Base-by-base conservation (phyloP, 2,329 filamentous ascomycete genomes). In the Pochonia chlamydosporia region DNA sequence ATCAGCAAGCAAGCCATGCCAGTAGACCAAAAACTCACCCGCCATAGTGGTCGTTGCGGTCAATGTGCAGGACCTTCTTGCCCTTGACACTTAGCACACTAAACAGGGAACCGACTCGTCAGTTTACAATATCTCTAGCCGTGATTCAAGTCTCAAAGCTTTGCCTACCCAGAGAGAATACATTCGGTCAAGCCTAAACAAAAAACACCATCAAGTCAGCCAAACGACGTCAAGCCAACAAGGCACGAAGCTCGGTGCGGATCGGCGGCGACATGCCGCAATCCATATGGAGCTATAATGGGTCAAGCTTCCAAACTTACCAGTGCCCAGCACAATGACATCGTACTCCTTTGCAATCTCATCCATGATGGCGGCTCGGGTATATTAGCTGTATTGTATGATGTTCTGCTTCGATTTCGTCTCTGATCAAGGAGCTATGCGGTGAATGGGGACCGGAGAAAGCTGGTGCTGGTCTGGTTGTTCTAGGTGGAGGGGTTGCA, bases 301-400 rank as follows among this genome's bases (percentile, higher is more conserved):
- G 6, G 40, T 42, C 40, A 28, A 18, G 40, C 35, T 42, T 16
- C 40, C 39, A 42, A 59, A 72, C 81, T 65, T 78, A 96, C 90
- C 91, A 69, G 93, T 99, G 79, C 93, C 93, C 68, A 99, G 83
- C 68, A 99, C 93, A 67, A 99, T 84, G 71, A 96, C 89, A 81
- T 99, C 93, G 81, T 99, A 99, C 73, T 96, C 91, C 67, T 89
- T 88, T 59, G 91, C 89, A 67, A 99, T 96, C 73, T 97, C 93
- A 67, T 97, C 93, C 93, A 97, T 97, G 73, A 54, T 79, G 63
- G 35, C 23, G 16, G 40, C 21, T 21, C 6, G 26, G 14, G 46
- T 40, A n/a, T 8, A 24, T 31, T 16, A 20, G 20, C 36, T 25
- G 39, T 20, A 14, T 20, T n/a, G 28, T 23, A 3, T n/a, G n/a